These are phyloP conservation scores for Ocimum tenuiflorum DNA, from an alignment of 257 asterid genomes.

Conservation along the genomic window DNA sequence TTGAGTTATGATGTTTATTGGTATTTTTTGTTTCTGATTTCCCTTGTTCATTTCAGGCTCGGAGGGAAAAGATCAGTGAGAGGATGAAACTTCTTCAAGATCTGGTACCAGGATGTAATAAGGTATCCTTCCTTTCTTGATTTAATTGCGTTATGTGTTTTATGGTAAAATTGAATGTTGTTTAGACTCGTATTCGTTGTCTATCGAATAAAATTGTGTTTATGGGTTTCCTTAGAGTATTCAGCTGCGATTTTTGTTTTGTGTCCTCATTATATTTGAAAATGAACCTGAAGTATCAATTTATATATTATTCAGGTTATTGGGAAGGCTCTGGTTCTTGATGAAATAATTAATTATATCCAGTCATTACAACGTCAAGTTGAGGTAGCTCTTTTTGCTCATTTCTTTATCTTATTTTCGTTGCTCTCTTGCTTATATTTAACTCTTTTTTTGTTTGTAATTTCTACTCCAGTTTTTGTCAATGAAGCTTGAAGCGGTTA, in stretches of 20 bases:
- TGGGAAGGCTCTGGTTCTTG: constrained; percentile 90
- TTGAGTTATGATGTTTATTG: background rate
- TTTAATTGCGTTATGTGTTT: background rate
- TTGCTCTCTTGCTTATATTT: background rate
- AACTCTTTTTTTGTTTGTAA: background rate
- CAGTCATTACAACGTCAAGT: constrained; percentile 90
- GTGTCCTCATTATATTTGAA: background rate
- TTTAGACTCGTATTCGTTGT: background rate
- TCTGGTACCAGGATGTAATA: constrained; percentile 91
- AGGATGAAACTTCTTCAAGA: constrained; percentile 94
- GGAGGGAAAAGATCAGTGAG: constrained; percentile 92
- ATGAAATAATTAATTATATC: constrained; percentile 81
- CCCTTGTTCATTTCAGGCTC: constrained; percentile 42
- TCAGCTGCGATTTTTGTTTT: background rate
- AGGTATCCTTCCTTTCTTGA: constrained; percentile 34
- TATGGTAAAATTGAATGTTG: background rate
- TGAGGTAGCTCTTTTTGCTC: constrained; percentile 44
- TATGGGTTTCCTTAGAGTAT: background rate
- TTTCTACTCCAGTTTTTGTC: constrained; percentile 63
- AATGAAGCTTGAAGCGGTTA: constrained; percentile 95
- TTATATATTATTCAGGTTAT: constrained; percentile 42
- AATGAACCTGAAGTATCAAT: background rate
- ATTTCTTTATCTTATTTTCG: background rate
- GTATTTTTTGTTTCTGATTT: constrained; percentile 18
- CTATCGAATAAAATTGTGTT: background rate